These are phyloP conservation scores for Bassia scoparia DNA, from an alignment of 148 eudicot species.

Conservation along the genomic window DNA sequence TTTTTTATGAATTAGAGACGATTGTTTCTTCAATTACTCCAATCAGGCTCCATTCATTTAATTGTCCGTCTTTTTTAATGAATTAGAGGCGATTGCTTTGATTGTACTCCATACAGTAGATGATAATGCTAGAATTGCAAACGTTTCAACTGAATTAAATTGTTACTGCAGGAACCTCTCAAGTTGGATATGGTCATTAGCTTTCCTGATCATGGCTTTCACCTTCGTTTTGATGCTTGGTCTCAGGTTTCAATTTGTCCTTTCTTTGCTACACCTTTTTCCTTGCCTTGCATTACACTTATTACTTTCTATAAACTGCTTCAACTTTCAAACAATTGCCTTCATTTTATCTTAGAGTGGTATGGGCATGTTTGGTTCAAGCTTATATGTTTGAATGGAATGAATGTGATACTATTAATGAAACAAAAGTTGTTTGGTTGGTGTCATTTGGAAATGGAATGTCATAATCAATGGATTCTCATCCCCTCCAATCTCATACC, in stretches of 20 bases:
- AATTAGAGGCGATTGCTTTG: background rate
- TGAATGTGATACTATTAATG: no score
- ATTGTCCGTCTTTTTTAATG: no score
- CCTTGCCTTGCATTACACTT: background rate
- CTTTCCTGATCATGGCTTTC: conserved; percentile 97
- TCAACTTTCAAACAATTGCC: no score
- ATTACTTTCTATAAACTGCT: background rate
- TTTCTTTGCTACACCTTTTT: background rate
- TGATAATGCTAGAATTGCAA: background rate
- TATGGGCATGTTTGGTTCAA: no score
- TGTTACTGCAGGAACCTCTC: conserved; percentile 66
- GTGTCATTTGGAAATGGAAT: no score
- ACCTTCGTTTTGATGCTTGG: conserved; percentile 88
- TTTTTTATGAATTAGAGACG: background rate
- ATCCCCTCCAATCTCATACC: no score
- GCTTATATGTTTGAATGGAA: no score
- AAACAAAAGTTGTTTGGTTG: no score
- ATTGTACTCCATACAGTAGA: background rate
- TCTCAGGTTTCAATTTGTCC: conserved; percentile 57
- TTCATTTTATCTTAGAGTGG: no score
- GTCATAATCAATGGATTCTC: no score
- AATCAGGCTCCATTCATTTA: no score
- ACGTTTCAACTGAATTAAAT: background rate
- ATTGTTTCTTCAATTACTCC: no score
- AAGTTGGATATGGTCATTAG: conserved; percentile 83